Percentiles rank a stretch among this genome's conserved stretches.
Evolutionary conservation across 176 grass and related monocot species (phyloP).

Genomic region (Carex cristatella): DNA sequence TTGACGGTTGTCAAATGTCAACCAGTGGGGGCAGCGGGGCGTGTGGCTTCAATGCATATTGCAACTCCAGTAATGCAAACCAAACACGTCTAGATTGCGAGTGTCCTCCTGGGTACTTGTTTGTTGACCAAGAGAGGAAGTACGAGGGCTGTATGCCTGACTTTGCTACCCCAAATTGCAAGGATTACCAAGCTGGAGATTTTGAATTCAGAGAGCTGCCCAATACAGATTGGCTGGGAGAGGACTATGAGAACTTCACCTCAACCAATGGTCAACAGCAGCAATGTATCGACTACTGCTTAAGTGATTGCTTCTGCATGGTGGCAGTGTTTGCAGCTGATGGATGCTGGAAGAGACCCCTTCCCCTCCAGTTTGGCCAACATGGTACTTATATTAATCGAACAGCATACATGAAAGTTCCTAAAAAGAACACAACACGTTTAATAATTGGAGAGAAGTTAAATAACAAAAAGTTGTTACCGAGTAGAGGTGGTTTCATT

Average conservation of each 20-base stretch:
- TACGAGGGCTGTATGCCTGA: constrained; percentile 36
- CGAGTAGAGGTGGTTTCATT: background rate
- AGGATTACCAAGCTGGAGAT: background rate
- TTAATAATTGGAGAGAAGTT: background rate
- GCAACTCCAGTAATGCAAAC: background rate
- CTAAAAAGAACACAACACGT: background rate
- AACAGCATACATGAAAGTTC: constrained; percentile 25
- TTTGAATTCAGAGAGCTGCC: background rate
- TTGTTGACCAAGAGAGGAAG: constrained; percentile 13
- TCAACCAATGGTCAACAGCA: background rate
- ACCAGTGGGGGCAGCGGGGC: constrained; percentile 3
- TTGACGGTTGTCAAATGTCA: background rate
- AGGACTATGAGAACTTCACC: constrained; percentile 22
- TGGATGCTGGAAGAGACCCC: constrained; percentile 28
- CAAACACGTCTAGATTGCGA: constrained; percentile 21
- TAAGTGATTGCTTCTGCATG: constrained; percentile 32
- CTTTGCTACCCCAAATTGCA: background rate
- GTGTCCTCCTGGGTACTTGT: constrained; percentile 33
- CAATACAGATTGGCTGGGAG: constrained; percentile 15
- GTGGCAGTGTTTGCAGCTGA: background rate
- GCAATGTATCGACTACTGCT: background rate
- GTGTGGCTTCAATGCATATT: constrained; percentile 37
- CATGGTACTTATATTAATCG: background rate
- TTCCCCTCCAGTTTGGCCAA: constrained; percentile 27
- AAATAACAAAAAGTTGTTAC: background rate